Conservation (phyloP, 208 protist genomes). For the Wallacemonas sp. region DNA sequence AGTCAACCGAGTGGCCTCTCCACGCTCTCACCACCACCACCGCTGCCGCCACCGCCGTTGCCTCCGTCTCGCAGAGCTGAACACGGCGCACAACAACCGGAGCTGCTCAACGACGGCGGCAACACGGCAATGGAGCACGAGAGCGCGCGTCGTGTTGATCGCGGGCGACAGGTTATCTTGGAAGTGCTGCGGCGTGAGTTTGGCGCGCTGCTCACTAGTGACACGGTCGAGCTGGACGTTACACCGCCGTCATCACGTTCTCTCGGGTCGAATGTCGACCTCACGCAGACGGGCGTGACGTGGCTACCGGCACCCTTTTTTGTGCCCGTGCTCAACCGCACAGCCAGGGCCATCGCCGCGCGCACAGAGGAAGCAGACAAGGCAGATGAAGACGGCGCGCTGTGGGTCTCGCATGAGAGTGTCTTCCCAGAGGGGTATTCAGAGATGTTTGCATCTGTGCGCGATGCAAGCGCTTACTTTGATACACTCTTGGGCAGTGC, state of each 20-base stretch:
- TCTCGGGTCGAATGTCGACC: no score
- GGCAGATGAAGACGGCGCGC: no score
- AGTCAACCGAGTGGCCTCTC: no score
- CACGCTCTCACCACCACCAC: no score
- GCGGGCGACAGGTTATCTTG: background rate
- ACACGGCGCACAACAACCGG: background rate
- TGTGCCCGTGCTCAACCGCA: background rate
- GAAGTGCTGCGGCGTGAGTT: background rate
- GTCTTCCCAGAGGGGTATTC: background rate
- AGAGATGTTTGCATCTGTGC: background rate
- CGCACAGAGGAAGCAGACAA: no score
- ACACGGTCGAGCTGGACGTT: background rate
- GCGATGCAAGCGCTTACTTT: background rate
- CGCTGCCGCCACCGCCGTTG: no score
- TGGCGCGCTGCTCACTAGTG: background rate
- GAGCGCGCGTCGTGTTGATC: background rate
- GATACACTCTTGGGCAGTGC: no score
- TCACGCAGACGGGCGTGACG: background rate
- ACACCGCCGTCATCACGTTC: no score
- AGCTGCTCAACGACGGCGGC: background rate
- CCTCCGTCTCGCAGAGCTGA: background rate
- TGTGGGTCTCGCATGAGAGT: background rate
- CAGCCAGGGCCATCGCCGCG: background rate
- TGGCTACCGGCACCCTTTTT: constrained; percentile 7
- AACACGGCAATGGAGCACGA: constrained; percentile 4